A percentile compares a stretch with the other conserved stretches of the same genome.
Conservation (phyloP, 2,329 filamentous ascomycete genomes). For the Myriosclerotinia curreyana region DNA sequence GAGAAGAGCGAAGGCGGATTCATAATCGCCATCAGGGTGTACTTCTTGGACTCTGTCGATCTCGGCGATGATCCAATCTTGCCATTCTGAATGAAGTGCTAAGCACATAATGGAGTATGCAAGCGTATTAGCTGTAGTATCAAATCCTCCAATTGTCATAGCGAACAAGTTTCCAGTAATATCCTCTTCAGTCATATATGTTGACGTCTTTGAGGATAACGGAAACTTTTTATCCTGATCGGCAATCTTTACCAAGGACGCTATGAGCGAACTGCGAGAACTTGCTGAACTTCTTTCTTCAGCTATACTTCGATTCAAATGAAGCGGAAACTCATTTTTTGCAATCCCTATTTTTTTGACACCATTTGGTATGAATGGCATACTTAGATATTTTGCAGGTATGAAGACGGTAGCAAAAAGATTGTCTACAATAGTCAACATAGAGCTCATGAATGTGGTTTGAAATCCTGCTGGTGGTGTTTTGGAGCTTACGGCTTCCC, state of each 20-base stretch:
- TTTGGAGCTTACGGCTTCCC: slow-evolving; percentile 1
- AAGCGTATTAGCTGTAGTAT: slow-evolving; percentile 51
- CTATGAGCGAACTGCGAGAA: slow-evolving; percentile 19
- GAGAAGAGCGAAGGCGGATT: slow-evolving; percentile 21
- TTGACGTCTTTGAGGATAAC: slow-evolving; percentile 5
- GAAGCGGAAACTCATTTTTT: slow-evolving; percentile 4
- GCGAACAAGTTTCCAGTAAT: slow-evolving; percentile 24
- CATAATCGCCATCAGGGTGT: slow-evolving; percentile 17
- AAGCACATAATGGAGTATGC: slow-evolving; percentile 49
- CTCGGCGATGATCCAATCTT: slow-evolving; percentile 53
- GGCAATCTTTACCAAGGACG: slow-evolving; percentile 11
- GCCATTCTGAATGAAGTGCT: slow-evolving; percentile 47
- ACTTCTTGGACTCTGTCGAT: slow-evolving; percentile 32
- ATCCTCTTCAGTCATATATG: slow-evolving; percentile 22
- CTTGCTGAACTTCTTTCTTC: slow-evolving; percentile 23
- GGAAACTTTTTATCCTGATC: slow-evolving; percentile 15
- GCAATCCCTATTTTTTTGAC: slow-evolving; percentile 5
- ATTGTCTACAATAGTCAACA: slow-evolving; percentile 1
- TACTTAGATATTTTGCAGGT: slow-evolving; percentile 1
- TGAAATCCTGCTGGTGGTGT: too few relatives aligned
- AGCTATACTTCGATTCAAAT: background rate
- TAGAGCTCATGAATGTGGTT: slow-evolving; percentile 14
- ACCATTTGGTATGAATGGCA: background rate
- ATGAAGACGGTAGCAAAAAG: slow-evolving; percentile 11
- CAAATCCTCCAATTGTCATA: slow-evolving; percentile 48